Base-by-base conservation (phyloP, 208 protist genomes). In the Endotrypanum monterogeii region DNA sequence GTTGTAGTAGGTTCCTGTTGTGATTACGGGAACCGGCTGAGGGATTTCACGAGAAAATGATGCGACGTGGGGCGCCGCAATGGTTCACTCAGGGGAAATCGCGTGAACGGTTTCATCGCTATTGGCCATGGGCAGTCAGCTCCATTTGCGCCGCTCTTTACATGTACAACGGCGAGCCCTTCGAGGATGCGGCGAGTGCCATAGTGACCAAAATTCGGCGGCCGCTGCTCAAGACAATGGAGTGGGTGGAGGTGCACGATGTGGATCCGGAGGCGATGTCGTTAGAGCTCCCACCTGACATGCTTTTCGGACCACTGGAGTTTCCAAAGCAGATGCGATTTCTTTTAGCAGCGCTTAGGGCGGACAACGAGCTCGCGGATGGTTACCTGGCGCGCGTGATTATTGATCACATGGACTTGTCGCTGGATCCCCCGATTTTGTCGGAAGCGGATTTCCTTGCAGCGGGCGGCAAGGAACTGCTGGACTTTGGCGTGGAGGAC, bases 231-330 rank as follows among this genome's bases (percentile, higher is more conserved):
- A 82, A 85, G 74, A 93, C 86, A 41, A 95, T 94, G 88, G 89
- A 95, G 83, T 96, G 91, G 91, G 89, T 97, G 74, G 93, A 97
- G 80, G 55, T 94, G 65, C 89, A 93, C 74, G 93, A 97, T 71
- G 91, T 96, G 62, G 90, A 95, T 69, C 93, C 90, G 5, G 91
- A 97, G 83, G 87, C 91, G 70, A 92, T 94, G 89, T 84, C 91
- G 57, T 80, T 97, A 3, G 91, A 97, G 82, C 88, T 97, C 54
- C 93, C 93, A 5, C 91, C 93, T 0, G 93, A 97, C 74, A 86
- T 91, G 86, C 58, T 97, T 18, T 97, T 97, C 75, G 93, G 93
- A 39, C 93, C 93, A 0, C 79, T 97, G 2, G 89, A 92, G 78
- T 94, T 96, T 50, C 44, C 87, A 2, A 84, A 95, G 80, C 93